Conservation (phyloP, 1,284 basidiomycete species). For the Ustilago lituana region DNA sequence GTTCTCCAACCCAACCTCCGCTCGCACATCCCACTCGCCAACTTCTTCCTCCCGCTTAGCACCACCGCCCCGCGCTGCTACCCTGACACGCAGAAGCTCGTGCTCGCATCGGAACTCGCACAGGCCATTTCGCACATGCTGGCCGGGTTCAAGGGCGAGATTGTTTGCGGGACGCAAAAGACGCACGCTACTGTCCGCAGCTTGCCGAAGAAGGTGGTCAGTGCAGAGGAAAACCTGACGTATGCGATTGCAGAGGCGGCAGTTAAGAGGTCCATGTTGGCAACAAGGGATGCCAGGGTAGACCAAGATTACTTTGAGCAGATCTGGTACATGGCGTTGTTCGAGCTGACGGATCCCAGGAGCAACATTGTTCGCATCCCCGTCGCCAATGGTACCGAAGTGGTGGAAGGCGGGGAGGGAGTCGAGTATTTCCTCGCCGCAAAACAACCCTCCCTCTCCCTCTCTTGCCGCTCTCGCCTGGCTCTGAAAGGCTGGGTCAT, state of each 20-base stretch:
- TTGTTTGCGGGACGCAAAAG: conserved; percentile 51
- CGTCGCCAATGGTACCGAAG: conserved; percentile 5
- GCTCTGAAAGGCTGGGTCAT: conserved; percentile 41
- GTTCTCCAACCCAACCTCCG: conserved; percentile 40
- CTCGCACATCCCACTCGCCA: conserved; percentile 47
- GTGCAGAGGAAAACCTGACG: conserved; percentile 29
- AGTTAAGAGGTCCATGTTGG: conserved; percentile 45
- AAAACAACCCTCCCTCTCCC: conserved; percentile 27
- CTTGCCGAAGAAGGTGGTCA: conserved; percentile 19
- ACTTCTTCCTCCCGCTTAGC: conserved; percentile 41
- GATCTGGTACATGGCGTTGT: conserved; percentile 60
- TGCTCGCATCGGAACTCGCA: conserved; percentile 57
- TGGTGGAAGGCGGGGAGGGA: conserved; percentile 8
- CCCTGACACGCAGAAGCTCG: conserved; percentile 62
- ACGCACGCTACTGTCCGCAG: conserved; percentile 31
- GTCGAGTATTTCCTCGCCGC: conserved; percentile 33
- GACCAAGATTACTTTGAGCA: conserved; percentile 53
- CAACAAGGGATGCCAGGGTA: conserved; percentile 22
- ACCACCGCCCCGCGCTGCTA: conserved; percentile 42
- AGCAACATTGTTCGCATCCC: conserved; percentile 36
- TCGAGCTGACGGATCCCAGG: conserved; percentile 49
- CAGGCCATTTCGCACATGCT: conserved; percentile 48
- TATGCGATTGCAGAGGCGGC: conserved; percentile 29
- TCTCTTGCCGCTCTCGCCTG: conserved; percentile 37
- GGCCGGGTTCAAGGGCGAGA: conserved; percentile 56